Evolutionary conservation across 2,329 filamentous ascomycete species (phyloP), one percentile per base, ranked within the genome.

Genomic region (Helicocarpus griseus): DNA sequence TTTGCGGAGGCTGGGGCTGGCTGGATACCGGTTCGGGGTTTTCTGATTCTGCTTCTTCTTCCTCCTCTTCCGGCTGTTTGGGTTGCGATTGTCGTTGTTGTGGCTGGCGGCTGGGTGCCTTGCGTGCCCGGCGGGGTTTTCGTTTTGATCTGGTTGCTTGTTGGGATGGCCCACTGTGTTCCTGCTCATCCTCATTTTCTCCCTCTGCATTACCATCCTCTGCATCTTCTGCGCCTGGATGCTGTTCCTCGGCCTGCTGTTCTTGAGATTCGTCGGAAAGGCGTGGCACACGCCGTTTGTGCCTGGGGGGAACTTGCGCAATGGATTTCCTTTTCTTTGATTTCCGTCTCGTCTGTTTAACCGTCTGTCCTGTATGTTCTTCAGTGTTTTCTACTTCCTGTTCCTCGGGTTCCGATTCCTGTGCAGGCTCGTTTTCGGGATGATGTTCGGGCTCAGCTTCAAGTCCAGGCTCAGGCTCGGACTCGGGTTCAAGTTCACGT

Each of bases 11-110:
- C 35, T 26, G 45, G 33, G 47, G 11, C 26, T 39, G 31, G 31
- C 21, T 40, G 11, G 33, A 43, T 9, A 64, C 26, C 57, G 59
- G n/a, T 59, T 66, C 53, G 33, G 45, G 29, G 14, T 56, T 50
- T 54, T 60, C 60, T 52, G 26, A 24, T 50, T 54, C 48, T 36
- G 58, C 58, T 50, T 35, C 21, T 50, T 55, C 49, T 29, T 56
- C 50, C 33, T 48, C 51, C 17, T 54, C 56, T 14, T 49, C 51
- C 29, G 50, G 53, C 33, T 47, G 44, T 41, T 53, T 51, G 45
- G 50, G 21, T 6, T 49, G 36, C 17, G 41, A 17, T 22, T 22
- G 40, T 35, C 5, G 38, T 31, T n/a, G 39, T 19, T 13, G 26
- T 45, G 26, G 3, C 41, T 45, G 45, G 1, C 31, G 45, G 21